These are phyloP conservation scores for Boletus vermiculosoides DNA, from an alignment of 768 basidiomycete genomes.

Conservation along the genomic window DNA sequence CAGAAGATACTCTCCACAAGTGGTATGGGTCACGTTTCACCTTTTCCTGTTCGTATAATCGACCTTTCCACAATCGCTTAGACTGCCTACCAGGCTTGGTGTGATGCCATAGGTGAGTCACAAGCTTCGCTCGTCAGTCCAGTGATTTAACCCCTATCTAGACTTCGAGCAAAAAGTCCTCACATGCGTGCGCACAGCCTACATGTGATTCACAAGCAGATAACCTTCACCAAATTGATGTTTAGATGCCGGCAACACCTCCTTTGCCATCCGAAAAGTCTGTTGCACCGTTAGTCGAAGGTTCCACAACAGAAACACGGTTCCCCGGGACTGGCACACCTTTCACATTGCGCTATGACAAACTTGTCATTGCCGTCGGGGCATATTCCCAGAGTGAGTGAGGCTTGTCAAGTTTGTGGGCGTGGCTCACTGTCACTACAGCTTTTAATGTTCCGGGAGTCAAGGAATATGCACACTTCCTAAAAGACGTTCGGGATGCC, in stretches of 20 bases:
- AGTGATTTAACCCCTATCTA: constrained; percentile 25
- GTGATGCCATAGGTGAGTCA: constrained; percentile 60
- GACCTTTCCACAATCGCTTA: constrained; percentile 20
- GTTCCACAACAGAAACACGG: constrained; percentile 18
- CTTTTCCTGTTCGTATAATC: neutral
- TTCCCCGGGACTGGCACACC: constrained; percentile 30
- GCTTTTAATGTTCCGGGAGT: constrained; percentile 74
- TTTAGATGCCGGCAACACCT: constrained; percentile 64
- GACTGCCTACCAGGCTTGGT: constrained; percentile 74
- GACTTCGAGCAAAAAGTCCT: constrained; percentile 62
- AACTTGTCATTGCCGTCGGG: constrained; percentile 81
- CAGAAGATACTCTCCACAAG: constrained; percentile 54
- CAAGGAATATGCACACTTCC: constrained; percentile 77
- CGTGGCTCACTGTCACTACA: constrained; percentile 24
- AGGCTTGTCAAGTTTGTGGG: constrained; percentile 2
- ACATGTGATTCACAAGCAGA: neutral
- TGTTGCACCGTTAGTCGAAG: constrained; percentile 10
- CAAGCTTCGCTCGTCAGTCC: neutral
- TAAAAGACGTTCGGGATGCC: constrained; percentile 79
- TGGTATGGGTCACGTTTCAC: constrained; percentile 37
- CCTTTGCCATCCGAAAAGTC: constrained; percentile 35
- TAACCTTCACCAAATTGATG: neutral
- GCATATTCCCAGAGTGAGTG: constrained; percentile 78
- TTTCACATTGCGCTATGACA: constrained; percentile 72
- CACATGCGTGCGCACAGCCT: constrained; percentile 52